phyloP scores from a whole-genome alignment of 2,329 filamentous ascomycete genomes.

The Fusarium virguliforme region DNA sequence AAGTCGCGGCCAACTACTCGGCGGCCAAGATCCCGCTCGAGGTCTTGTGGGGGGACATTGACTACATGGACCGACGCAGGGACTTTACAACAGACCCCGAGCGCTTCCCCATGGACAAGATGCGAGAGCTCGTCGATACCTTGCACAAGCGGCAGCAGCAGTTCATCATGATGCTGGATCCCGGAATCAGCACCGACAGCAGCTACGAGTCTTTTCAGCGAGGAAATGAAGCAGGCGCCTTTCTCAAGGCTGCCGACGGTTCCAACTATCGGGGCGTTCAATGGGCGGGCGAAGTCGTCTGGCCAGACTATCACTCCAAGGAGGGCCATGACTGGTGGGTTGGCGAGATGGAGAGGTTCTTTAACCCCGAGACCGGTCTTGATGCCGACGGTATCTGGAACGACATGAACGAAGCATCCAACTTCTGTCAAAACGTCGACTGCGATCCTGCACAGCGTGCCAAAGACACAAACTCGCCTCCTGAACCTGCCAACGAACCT shows the following conservation, averaged over 20 bases:
- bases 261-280: constrained; percentile 76
- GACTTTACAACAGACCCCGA: constrained; percentile 78
- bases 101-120: constrained; percentile 74
- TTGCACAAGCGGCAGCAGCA: constrained; percentile 78
- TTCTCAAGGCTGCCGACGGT: constrained; percentile 69
- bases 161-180: constrained; percentile 85
- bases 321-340: constrained; percentile 79
- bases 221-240: constrained; percentile 64
- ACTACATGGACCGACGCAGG: constrained; percentile 73
- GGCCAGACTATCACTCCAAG: constrained; percentile 83
- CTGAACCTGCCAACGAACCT: neutral
- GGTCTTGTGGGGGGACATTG: constrained; percentile 80
- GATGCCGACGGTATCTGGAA: constrained; percentile 87
- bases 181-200: constrained; percentile 68
- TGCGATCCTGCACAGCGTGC: constrained; percentile 59
- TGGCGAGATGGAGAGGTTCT: constrained; percentile 76
- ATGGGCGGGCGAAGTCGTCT: constrained; percentile 82
- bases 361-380: constrained; percentile 74
- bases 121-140: constrained; percentile 77
- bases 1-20: constrained; percentile 78
- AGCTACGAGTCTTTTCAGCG: constrained; percentile 63
- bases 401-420: constrained; percentile 72
- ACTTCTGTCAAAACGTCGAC: constrained; percentile 53
- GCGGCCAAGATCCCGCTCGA: constrained; percentile 78
- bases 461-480: constrained; percentile 11